Percentiles rank a stretch among this genome's conserved stretches.
Evolutionary conservation across 805 yeast species (phyloP).

Genomic region (Millerago galiae): DNA sequence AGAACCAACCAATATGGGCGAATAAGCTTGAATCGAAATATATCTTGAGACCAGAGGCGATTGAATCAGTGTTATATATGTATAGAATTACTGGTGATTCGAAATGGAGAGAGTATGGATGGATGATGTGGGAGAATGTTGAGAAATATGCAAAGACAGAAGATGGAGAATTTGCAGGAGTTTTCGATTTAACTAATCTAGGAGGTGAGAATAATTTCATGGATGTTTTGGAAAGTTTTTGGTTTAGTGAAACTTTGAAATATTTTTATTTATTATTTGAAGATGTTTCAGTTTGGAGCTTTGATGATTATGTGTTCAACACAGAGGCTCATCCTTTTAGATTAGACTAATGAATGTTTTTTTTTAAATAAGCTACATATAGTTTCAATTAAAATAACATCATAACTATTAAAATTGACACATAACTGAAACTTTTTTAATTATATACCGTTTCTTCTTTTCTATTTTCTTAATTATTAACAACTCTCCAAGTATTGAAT

Average conservation of each 20-base stretch:
- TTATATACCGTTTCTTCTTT: not conserved
- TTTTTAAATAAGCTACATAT: not conserved
- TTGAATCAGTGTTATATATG: conserved; percentile 53
- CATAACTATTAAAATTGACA: no score
- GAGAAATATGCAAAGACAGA: conserved; percentile 25
- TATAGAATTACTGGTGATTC: conserved; percentile 56
- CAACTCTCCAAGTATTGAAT: conserved; percentile 47
- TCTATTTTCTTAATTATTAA: not conserved
- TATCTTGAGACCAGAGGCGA: conserved; percentile 53
- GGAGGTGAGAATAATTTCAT: conserved; percentile 9
- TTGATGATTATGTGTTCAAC: conserved; percentile 52
- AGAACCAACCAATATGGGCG: conserved; percentile 18
- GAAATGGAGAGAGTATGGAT: conserved; percentile 50
- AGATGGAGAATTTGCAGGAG: conserved; percentile 33
- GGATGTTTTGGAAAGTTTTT: conserved; percentile 41
- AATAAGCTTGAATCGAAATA: conserved; percentile 31
- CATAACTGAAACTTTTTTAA: not conserved
- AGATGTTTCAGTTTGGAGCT: conserved; percentile 33
- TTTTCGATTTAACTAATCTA: conserved; percentile 30
- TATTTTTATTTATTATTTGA: conserved; percentile 46
- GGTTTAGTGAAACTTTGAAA: conserved; percentile 56
- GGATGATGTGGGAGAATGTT: conserved; percentile 38
- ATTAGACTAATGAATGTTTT: conserved; percentile 7
- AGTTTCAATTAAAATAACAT: not conserved
- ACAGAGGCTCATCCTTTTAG: conserved; percentile 59